A percentile compares a stretch with the other conserved stretches of the same genome.
phyloP scores from a whole-genome alignment of 768 basidiomycete genomes.

The Podaxis sp. region DNA sequence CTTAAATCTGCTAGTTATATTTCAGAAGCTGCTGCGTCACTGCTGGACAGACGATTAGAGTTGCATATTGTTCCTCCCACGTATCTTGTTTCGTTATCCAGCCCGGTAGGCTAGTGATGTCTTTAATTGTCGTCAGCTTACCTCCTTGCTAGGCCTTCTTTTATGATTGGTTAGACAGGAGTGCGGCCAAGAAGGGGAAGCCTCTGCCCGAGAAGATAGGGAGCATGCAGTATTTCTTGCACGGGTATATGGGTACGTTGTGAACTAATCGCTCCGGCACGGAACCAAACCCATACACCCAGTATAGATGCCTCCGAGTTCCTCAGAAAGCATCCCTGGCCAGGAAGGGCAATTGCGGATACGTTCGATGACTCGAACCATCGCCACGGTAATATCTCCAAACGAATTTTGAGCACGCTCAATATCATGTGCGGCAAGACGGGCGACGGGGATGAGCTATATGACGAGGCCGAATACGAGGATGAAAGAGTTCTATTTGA shows the following conservation, averaged over 20 bases:
- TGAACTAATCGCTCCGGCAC: neutral
- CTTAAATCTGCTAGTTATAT: slow-evolving; percentile 59
- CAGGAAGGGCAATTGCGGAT: slow-evolving; percentile 79
- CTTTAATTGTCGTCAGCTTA: slow-evolving; percentile 1
- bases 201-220: slow-evolving; percentile 86
- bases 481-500: slow-evolving; percentile 72
- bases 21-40: slow-evolving; percentile 85
- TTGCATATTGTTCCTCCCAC: slow-evolving; percentile 86
- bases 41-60: slow-evolving; percentile 72
- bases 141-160: slow-evolving; percentile 68
- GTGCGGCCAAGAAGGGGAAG: slow-evolving; percentile 80
- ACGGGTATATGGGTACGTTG: slow-evolving; percentile 69
- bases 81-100: slow-evolving; percentile 79
- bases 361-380: slow-evolving; percentile 86
- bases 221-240: slow-evolving; percentile 86
- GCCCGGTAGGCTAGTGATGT: slow-evolving; percentile 48
- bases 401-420: slow-evolving; percentile 65
- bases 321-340: slow-evolving; percentile 83
- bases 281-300: neutral
- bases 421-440: slow-evolving; percentile 86
- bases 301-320: slow-evolving; percentile 85
- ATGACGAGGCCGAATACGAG: slow-evolving; percentile 74
- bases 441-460: slow-evolving; percentile 67
- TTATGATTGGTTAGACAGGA: slow-evolving; percentile 90
- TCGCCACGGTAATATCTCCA: slow-evolving; percentile 65